Base-by-base conservation (phyloP, 352 stramenopile species). In the Phytopythium oedochilum region DNA sequence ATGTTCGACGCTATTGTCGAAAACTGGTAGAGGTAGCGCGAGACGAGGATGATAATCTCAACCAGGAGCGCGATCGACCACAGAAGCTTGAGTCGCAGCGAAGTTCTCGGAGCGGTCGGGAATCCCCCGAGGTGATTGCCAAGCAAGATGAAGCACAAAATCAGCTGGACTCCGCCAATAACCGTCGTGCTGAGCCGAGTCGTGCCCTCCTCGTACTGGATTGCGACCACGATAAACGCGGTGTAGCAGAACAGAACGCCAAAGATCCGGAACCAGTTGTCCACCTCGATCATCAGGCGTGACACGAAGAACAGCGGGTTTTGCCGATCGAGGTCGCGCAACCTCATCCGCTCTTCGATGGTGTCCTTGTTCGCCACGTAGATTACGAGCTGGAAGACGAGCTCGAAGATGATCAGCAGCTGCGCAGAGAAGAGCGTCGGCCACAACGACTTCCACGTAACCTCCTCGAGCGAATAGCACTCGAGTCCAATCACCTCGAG, bases 331-430 rank as follows among this genome's bases (percentile, higher is more conserved):
- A 88, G 59, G 8, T 88, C 63, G 40, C 87, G 75, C 0, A 73
- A 89, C 23, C 64, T 61, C 22, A 89, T 66, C 0, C 79, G 75
- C 50, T 92, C 75, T 20, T 90, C 66, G 36, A 88, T 89, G 1
- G 68, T 79, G 22, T 88, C 66, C 17, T 73, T 83, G 36, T 89
- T 92, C 0, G 73, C 65, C 15, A 89, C 76, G 42, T 95, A 95
- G 7, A 95, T 83, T 46, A 93, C 82, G 23, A 95, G 70, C 62
- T 95, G 85, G 40, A 92, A 89, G 11, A 95, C 79, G 14, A 95
- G 48, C 57, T 93, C 81, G 18, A 89, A 73, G 29, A 95, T 93
- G 46, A 95, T 90, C 10, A 92, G 52, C 26, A 95, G 70, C 49
- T 95, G 85, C 0, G 85, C 82, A 28, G 68, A 89, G 57, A 93